Evolutionary conservation across 768 basidiomycete species (phyloP).

Genomic region (Lentinula guzmanii): DNA sequence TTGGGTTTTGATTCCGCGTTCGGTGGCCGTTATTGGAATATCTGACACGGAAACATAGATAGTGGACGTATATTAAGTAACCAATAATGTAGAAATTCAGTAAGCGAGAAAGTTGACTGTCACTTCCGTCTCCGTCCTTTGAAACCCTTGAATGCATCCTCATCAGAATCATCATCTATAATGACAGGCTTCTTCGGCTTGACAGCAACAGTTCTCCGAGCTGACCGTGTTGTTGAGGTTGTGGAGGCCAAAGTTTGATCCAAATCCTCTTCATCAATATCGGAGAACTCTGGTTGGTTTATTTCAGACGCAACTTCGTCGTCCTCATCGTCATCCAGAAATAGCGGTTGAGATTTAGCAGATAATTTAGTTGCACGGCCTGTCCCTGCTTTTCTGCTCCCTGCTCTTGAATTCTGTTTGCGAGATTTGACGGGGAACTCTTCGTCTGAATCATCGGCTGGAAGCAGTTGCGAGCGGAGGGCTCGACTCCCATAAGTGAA

Average conservation of each 20-base stretch:
- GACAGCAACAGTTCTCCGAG: constrained; percentile 16
- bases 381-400: constrained; percentile 14
- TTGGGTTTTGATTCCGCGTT: too few relatives aligned
- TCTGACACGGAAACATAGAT: too few relatives aligned
- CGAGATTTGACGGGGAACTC: neutral
- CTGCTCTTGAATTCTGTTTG: constrained; percentile 16
- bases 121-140: constrained; percentile 23
- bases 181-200: constrained; percentile 31
- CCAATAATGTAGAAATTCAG: neutral
- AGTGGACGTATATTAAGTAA: neutral
- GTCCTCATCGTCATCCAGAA: constrained; percentile 30
- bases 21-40: too few relatives aligned
- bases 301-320: constrained; percentile 16
- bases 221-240: constrained; percentile 12
- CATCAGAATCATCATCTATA: constrained; percentile 66
- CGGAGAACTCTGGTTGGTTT: constrained; percentile 14
- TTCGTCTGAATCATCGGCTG: constrained; percentile 10
- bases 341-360: constrained; percentile 37
- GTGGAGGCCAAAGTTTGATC: constrained; percentile 22
- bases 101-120: neutral
- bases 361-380: constrained; percentile 15
- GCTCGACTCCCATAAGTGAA: neutral
- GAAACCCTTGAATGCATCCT: constrained; percentile 64
- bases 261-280: constrained; percentile 5
- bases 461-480: constrained; percentile 6